Evolutionary conservation across 2,329 filamentous ascomycete species (phyloP), one percentile per base, ranked within the genome.

Genomic region (Cladobotryum mycophilum): DNA sequence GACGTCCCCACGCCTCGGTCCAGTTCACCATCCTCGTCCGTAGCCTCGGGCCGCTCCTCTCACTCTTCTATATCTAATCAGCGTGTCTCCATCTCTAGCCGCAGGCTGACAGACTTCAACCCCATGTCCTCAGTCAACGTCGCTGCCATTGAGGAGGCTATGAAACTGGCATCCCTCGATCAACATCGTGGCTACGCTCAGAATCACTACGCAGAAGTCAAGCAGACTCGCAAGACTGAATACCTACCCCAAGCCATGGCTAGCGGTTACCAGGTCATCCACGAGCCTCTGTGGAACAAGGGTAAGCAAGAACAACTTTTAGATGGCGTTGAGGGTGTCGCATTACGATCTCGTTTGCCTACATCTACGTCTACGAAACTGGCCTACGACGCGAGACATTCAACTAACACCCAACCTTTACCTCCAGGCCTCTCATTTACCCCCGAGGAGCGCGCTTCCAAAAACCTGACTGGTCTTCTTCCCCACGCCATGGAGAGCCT

Each of bases 391-490:
- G 9, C 25, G 25, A 30, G 25, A 30, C 25, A 30, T 30, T 30
- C 38, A 51, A 18, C 22, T 36, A 22, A 17, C 18, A 11, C 30
- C 40, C 36, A 44, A 41, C 38, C n/a, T 41, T 44, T 42, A 7
- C 22, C 34, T 18, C 41, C 58, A 85, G 82, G 82, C 59, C 77
- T 84, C 46, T 78, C 81, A 38, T 85, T 85, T 64, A 79, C 75
- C 13, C 81, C 81, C 34, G 81, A 84, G 56, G 78, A 85, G 68
- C 79, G 82, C 59, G 70, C 81, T 49, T 67, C 69, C 63, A 82
- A 82, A 71, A 84, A 85, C 73, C 75, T 85, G 55, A 84, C 81
- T 40, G 82, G 82, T 54, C 76, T 85, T 59, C 71, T 85, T 54
- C 82, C 82, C 46, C 81, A 85, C 66, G 78, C 79, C 63, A 80